Base-by-base conservation (phyloP, 768 basidiomycete genomes). In the Neoboletus subvelutipes region DNA sequence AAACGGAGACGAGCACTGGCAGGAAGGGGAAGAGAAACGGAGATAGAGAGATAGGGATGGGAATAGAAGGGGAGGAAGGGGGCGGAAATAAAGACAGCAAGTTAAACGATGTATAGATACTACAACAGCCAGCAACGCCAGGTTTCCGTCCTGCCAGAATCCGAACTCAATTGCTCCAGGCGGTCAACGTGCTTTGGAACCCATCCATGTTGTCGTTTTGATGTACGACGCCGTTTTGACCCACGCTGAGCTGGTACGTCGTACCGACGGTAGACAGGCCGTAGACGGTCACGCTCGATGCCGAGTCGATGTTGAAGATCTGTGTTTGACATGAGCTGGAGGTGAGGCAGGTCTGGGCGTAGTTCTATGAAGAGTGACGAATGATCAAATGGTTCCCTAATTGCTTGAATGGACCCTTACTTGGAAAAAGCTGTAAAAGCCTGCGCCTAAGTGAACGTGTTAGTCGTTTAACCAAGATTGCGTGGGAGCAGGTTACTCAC, bases 351-450 rank as follows among this genome's bases (percentile, higher is more conserved):
- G 64, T 52, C 49, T 75, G 71, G 11, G 8, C 57, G 61, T 76
- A 80, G 63, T 77, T 73, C 72, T 80, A 59, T 39, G 12, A 33
- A 22, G 15, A 49, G 50, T 9, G 28, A 12, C n/a, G 20, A 9
- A 42, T 18, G 37, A n/a, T 46, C n/a, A 51, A 28, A 26, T 37
- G 29, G 17, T 17, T 22, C 33, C 4, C n/a, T 22, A 34, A 1
- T 36, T 4, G 1, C 13, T 20, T 17, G 12, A n/a, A 8, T 8
- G 18, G 34, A 31, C 4, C 49, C 66, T 50, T 54, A 71, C 78
- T 52, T 69, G 67, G 75, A 72, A 82, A 68, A 82, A 82, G 64
- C 71, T 77, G 66, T 83, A 83, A 40, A 78, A 67, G 0, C 80
- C 80, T 0, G 76, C 81, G 36, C 80, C 77, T 77, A 41, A 13